Conservation (phyloP, 805 yeast species). For the Scheffersomyces lignosus region DNA sequence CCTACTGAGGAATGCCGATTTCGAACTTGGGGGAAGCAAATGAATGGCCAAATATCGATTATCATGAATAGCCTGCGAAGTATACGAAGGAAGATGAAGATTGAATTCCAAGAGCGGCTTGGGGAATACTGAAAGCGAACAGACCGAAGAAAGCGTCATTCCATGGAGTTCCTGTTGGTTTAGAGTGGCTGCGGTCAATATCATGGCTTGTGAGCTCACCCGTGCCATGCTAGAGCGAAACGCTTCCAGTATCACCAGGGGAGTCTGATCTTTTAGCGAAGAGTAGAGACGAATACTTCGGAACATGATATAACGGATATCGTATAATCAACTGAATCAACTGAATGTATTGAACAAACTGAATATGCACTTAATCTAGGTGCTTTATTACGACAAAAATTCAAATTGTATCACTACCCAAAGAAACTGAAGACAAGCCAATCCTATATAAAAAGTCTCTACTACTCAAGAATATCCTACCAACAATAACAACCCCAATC, state of each 20-base stretch:
- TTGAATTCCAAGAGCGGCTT: slow-evolving; percentile 82
- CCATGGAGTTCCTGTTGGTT: slow-evolving; percentile 49
- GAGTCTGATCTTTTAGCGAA: background rate
- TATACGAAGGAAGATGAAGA: slow-evolving; percentile 80
- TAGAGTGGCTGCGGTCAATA: slow-evolving; percentile 36
- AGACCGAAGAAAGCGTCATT: slow-evolving; percentile 81
- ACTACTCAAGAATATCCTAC: too few relatives aligned
- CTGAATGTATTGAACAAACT: too few relatives aligned
- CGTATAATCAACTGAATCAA: too few relatives aligned
- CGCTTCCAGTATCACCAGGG: slow-evolving; percentile 7
- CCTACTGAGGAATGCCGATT: slow-evolving; percentile 60
- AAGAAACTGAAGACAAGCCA: too few relatives aligned
- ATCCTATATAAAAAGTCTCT: too few relatives aligned
- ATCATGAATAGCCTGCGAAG: slow-evolving; percentile 66
- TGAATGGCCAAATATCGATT: slow-evolving; percentile 68
- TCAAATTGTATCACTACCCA: too few relatives aligned
- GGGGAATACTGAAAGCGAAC: slow-evolving; percentile 78
- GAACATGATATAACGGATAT: slow-evolving; percentile 3
- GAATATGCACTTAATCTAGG: too few relatives aligned
- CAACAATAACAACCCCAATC: too few relatives aligned
- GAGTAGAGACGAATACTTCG: slow-evolving; percentile 5
- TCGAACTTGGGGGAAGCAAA: slow-evolving; percentile 59
- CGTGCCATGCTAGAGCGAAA: slow-evolving; percentile 38
- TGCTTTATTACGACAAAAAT: too few relatives aligned
- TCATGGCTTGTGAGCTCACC: slow-evolving; percentile 43